Evolutionary conservation across 1,284 basidiomycete species (phyloP).

Genomic region (Moesziomyces antarcticus): DNA sequence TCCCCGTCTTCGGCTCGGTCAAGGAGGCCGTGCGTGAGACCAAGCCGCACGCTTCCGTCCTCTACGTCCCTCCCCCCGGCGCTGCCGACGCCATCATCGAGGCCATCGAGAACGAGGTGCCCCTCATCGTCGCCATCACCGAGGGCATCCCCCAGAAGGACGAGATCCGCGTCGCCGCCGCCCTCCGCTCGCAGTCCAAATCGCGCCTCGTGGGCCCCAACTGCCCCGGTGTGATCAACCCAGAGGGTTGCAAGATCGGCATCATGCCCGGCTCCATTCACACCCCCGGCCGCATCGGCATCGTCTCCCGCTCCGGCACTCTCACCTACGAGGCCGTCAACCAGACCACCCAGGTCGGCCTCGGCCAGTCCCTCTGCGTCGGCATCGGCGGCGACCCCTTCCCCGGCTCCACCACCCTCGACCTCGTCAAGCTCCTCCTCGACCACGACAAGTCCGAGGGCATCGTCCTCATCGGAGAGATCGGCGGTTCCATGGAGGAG

Average conservation of each 20-base stretch:
- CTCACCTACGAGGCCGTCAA: slow-evolving; percentile 69
- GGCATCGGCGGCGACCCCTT: slow-evolving; percentile 99
- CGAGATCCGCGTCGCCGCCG: slow-evolving; percentile 80
- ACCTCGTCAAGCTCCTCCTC: slow-evolving; percentile 95
- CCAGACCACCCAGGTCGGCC: slow-evolving; percentile 93
- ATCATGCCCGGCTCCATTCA: slow-evolving; percentile 99
- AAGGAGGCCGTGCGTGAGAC: slow-evolving; percentile 75
- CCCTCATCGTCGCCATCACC: slow-evolving; percentile 66
- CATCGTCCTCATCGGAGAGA: slow-evolving; percentile 98
- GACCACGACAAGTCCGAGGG: slow-evolving; percentile 80
- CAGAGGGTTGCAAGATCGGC: slow-evolving; percentile 96
- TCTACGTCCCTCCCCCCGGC: slow-evolving; percentile 66
- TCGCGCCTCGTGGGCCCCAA: slow-evolving; percentile 87
- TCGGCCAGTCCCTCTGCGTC: slow-evolving; percentile 95
- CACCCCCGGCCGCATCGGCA: slow-evolving; percentile 86
- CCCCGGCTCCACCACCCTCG: slow-evolving; percentile 94
- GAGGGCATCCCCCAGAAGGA: slow-evolving; percentile 68
- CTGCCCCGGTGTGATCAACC: slow-evolving; percentile 98
- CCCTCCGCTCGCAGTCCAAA: slow-evolving; percentile 90
- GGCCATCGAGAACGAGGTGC: slow-evolving; percentile 66
- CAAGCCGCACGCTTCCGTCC: slow-evolving; percentile 63
- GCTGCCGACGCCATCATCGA: slow-evolving; percentile 67
- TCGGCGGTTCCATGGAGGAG: slow-evolving; percentile 99
- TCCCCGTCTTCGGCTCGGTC: slow-evolving; percentile 94
- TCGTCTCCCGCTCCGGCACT: slow-evolving; percentile 76